Evolutionary conservation across 208 protist genomes (phyloP).

Genomic region (Trypanosoma melophagium): DNA sequence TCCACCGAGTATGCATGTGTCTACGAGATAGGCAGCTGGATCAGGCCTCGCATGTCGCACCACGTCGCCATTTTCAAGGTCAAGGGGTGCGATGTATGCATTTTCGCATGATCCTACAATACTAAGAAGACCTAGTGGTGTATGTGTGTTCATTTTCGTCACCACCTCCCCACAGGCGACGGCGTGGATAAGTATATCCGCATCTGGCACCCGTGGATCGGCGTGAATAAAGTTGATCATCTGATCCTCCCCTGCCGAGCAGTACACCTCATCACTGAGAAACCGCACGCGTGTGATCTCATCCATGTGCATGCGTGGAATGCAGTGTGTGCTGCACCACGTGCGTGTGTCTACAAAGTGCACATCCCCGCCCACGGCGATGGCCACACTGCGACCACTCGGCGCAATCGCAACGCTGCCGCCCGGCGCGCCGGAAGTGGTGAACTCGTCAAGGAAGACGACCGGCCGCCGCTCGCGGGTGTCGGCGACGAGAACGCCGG

Average conservation of each 20-base stretch:
- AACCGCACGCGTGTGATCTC: conserved; percentile 82
- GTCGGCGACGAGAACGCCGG: conserved; percentile 80
- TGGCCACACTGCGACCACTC: conserved; percentile 37
- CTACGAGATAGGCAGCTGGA: conserved; percentile 74
- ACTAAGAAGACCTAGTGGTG: conserved; percentile 34
- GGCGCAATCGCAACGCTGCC: conserved; percentile 52
- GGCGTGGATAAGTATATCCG: conserved; percentile 73
- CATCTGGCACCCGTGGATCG: conserved; percentile 45
- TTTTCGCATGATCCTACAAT: conserved; percentile 87
- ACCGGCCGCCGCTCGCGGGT: conserved; percentile 41
- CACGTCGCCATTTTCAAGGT: conserved; percentile 50
- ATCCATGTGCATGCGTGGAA: conserved; percentile 75
- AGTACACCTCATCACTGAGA: conserved; percentile 55
- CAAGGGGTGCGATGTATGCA: conserved; percentile 66
- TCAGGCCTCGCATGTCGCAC: conserved; percentile 41
- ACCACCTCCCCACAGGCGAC: conserved; percentile 74
- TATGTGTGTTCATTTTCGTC: conserved; percentile 70
- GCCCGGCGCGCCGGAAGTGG: conserved; percentile 33
- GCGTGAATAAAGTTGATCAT: conserved; percentile 85
- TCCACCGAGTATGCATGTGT: conserved; percentile 59
- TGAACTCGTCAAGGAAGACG: conserved; percentile 71
- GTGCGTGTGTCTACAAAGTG: conserved; percentile 71
- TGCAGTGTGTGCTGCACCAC: conserved; percentile 40
- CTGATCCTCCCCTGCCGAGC: conserved; percentile 82
- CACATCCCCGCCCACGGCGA: conserved; percentile 56